Evolutionary conservation across 208 protist genomes (phyloP).

Genomic region (Acanthamoeba royreba): DNA sequence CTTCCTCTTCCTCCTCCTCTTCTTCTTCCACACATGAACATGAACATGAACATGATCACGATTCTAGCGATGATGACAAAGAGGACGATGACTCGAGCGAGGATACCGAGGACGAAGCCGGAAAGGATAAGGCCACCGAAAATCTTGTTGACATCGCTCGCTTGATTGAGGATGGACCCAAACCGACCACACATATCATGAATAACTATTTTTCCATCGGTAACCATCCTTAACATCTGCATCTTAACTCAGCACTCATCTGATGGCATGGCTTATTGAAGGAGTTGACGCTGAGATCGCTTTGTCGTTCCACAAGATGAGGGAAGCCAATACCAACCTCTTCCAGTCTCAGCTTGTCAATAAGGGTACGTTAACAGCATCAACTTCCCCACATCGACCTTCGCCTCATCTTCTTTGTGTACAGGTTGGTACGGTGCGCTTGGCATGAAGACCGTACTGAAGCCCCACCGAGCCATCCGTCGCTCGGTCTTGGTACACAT

Average conservation of each 20-base stretch:
- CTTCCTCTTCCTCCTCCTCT: background rate
- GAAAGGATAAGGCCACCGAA: too few species aligned
- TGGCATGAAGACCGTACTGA: background rate
- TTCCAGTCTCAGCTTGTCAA: slow-evolving; percentile 32
- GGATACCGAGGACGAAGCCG: background rate
- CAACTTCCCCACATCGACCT: background rate
- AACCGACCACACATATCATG: slow-evolving; percentile 37
- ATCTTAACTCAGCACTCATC: background rate
- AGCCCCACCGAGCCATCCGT: slow-evolving; percentile 3
- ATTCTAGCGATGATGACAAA: background rate
- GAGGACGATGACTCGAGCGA: background rate
- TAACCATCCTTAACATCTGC: background rate
- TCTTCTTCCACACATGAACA: background rate
- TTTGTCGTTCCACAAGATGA: slow-evolving; percentile 27
- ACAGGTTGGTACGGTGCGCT: background rate
- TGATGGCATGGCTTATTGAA: background rate
- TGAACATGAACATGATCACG: background rate
- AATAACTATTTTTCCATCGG: slow-evolving; percentile 45
- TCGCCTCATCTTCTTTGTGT: background rate
- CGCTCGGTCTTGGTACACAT: background rate
- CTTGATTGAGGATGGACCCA: too few species aligned
- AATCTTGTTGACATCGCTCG: background rate
- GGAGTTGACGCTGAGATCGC: slow-evolving; percentile 23
- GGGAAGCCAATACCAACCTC: background rate
- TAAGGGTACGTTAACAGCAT: background rate